These are phyloP conservation scores for Diplodia seriata DNA, from an alignment of 2,329 filamentous ascomycete genomes.

Conservation along the genomic window DNA sequence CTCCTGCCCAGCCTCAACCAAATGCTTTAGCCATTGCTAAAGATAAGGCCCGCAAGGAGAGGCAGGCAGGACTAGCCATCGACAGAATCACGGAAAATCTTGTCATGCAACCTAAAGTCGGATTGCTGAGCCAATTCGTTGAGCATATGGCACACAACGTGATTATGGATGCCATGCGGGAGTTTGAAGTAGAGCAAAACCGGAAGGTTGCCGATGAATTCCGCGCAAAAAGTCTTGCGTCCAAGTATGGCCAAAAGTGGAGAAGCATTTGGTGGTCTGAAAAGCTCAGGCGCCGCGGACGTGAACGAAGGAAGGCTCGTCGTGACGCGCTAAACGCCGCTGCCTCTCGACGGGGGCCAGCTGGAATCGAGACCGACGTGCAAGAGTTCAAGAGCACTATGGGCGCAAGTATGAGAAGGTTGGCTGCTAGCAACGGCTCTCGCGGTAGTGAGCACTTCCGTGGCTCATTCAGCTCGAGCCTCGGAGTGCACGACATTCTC, in stretches of 20 bases:
- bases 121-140: constrained; percentile 55
- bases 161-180: constrained; percentile 36
- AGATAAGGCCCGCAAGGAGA: constrained; percentile 15
- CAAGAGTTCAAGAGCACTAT: constrained; percentile 25
- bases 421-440: constrained; percentile 12
- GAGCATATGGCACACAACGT: constrained; percentile 48
- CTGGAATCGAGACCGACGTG: constrained; percentile 17
- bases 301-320: constrained; percentile 30
- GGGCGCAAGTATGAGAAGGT: constrained; percentile 17
- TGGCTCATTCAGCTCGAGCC: constrained; percentile 25
- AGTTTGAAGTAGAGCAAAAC: constrained; percentile 31
- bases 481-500: constrained; percentile 24
- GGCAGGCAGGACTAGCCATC: background rate
- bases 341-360: constrained; percentile 7
- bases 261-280: constrained; percentile 7
- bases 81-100: constrained; percentile 46
- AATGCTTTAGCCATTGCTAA: background rate
- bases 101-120: constrained; percentile 47
- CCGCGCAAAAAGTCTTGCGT: constrained; percentile 21
- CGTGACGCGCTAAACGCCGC: constrained; percentile 7
- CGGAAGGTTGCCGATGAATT: constrained; percentile 28
- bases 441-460: constrained; percentile 4
- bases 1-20: background rate
- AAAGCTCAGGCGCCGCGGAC: constrained; percentile 28
- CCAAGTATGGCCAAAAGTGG: constrained; percentile 28